Evolutionary conservation across 345 rosid species (phyloP).

Genomic region (Arabis hirsuta): DNA sequence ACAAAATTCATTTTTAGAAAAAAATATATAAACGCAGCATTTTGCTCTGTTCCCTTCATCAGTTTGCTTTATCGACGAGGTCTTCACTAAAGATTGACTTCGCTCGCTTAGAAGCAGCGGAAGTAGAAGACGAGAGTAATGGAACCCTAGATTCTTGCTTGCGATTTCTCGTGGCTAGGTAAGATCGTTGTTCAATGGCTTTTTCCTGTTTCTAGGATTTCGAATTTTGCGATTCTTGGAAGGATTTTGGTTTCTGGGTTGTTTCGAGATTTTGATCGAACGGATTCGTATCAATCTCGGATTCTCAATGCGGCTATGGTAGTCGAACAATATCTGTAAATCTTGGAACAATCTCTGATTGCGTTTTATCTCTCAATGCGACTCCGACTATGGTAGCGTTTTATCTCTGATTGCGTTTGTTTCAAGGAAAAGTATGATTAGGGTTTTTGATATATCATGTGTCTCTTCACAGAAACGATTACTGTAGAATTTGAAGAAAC

Average conservation of each 20-base stretch:
- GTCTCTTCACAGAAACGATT: neutral
- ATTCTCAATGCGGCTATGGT: no score
- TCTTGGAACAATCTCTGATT: slow-evolving; percentile 5
- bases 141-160: slow-evolving; percentile 3
- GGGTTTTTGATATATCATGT: slow-evolving; percentile 6
- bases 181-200: slow-evolving; percentile 6
- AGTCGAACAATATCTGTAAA: no score
- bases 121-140: slow-evolving; percentile 13
- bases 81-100: slow-evolving; percentile 38
- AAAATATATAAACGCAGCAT: slow-evolving; percentile 11
- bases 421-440: no score
- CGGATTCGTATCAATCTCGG: neutral
- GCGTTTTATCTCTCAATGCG: slow-evolving; percentile 14
- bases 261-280: slow-evolving; percentile 8
- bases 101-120: neutral
- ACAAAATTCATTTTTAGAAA: no score
- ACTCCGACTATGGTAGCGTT: no score
- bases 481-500: neutral
- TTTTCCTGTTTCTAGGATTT: slow-evolving; percentile 25
- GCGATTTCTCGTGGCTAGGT: slow-evolving; percentile 3
- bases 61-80: slow-evolving; percentile 41
- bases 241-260: slow-evolving; percentile 4
- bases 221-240: slow-evolving; percentile 13
- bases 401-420: no score
- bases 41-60: slow-evolving; percentile 29